Conservation (phyloP, 2,329 filamentous ascomycete genomes). For the Fusarium sp. region DNA sequence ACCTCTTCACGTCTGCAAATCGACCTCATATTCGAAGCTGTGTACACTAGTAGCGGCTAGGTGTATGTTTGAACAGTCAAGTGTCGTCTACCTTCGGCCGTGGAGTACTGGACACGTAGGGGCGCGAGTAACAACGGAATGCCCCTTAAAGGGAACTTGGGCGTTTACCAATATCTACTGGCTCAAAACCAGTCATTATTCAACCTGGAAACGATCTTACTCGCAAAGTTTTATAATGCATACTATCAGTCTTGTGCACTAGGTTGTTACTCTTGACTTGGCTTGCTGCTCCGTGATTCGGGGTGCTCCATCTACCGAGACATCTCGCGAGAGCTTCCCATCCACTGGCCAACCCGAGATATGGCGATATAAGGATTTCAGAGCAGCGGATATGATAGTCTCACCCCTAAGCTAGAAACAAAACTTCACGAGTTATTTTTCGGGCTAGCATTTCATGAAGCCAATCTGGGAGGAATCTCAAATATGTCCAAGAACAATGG, state of each 20-base stretch:
- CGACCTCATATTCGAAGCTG: background rate
- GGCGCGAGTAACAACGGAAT: background rate
- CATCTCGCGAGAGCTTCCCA: background rate
- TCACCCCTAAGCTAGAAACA: background rate
- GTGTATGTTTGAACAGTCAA: too few species aligned
- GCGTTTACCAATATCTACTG: background rate
- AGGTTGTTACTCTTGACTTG: background rate
- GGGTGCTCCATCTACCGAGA: background rate
- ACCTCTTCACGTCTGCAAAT: background rate
- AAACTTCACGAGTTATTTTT: too few species aligned
- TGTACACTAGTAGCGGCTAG: background rate
- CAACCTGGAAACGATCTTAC: background rate
- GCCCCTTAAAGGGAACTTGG: background rate
- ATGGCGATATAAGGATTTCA: background rate
- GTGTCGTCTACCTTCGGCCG: background rate
- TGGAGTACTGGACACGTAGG: background rate
- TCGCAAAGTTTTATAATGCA: background rate
- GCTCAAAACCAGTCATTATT: background rate
- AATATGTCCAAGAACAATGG: background rate
- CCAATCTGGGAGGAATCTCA: background rate
- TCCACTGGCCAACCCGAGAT: background rate
- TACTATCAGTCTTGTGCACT: background rate
- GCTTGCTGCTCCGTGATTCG: background rate
- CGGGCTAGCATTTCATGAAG: too few species aligned
- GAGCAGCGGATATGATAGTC: fast-evolving